Conservation (phyloP, 257 asterid species). For the Solanum piurae region DNA sequence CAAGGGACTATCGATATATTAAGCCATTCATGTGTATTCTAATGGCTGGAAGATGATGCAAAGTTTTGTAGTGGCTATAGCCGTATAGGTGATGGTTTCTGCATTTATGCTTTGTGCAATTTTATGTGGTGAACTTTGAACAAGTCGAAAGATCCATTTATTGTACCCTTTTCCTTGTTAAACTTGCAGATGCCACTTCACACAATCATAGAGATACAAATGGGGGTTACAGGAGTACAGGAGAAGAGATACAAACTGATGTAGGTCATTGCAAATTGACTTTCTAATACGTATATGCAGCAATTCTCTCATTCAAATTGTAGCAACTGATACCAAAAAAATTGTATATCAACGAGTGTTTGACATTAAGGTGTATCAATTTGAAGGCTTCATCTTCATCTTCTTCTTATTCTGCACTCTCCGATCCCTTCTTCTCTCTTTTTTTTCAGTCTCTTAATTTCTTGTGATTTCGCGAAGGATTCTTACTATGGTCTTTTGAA, state of each 20-base stretch:
- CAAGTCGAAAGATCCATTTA: not conserved
- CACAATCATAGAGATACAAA: conserved; percentile 95
- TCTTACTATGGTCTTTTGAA: not conserved
- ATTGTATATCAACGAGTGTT: not conserved
- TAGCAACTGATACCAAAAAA: not conserved
- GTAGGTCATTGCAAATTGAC: conserved; percentile 15
- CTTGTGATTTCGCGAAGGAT: not conserved
- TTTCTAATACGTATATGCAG: not conserved
- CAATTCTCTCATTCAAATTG: not conserved
- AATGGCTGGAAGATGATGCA: not conserved
- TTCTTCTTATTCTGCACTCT: not conserved
- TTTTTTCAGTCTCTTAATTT: not conserved
- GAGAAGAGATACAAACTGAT: conserved; percentile 96
- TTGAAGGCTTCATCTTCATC: not conserved
- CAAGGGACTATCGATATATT: not conserved
- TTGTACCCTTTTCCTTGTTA: not conserved
- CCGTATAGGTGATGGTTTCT: not conserved
- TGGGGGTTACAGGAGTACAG: conserved; percentile 99
- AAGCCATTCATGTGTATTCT: not conserved
- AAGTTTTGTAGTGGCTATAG: not conserved
- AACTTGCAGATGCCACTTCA: conserved; percentile 81
- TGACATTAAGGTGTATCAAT: not conserved
- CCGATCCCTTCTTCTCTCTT: not conserved
- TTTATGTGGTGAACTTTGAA: not conserved
- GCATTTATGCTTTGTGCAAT: not conserved